Base-by-base conservation (phyloP, 176 grass and related monocot species). In the Zizania latifolia region DNA sequence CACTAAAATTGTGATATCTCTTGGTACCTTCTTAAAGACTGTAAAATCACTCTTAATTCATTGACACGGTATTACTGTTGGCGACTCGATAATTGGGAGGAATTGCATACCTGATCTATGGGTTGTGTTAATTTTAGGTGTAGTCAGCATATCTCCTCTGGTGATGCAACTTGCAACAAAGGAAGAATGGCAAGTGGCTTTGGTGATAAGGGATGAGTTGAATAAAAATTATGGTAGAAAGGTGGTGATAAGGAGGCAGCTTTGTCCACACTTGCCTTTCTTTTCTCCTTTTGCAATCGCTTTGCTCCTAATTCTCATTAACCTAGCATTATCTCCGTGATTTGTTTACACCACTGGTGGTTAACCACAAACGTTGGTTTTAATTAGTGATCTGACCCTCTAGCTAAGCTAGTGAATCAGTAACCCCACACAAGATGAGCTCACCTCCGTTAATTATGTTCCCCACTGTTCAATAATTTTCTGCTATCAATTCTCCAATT, bases 231-330 rank as follows among this genome's bases (percentile, higher is more conserved):
- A 53, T 53, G 41, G 51, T 7, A 24, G 24, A 75, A 68, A 78
- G 51, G 28, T 71, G 22, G 73, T 45, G 86, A 88, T 70, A 76
- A 58, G 48, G 36, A 55, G 68, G 10, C 53, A 62, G 37, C 55
- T n/a, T n/a, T n/a, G n/a, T n/a, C n/a, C n/a, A n/a, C n/a, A n/a
- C n/a, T n/a, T n/a, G 22, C 10, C 23, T 33, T 55, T 30, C 27
- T 63, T 45, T 26, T 65, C 45, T 51, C 65, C 62, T 71, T 83
- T 33, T 57, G 61, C 13, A 40, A 51, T 54, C 58, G 64, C 59
- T 85, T 77, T 83, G 57, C 28, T 5, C 85, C 89, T 76, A 74
- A 88, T 74, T 62, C 65, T 68, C 4, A 85, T 89, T 89, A 92
- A 74, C 61, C 48, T 86, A 82, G 61, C 82, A 83, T 89, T 86